Evolutionary conservation across 2,329 filamentous ascomycete species (phyloP).

Genomic region (Diaporthe amygdali): DNA sequence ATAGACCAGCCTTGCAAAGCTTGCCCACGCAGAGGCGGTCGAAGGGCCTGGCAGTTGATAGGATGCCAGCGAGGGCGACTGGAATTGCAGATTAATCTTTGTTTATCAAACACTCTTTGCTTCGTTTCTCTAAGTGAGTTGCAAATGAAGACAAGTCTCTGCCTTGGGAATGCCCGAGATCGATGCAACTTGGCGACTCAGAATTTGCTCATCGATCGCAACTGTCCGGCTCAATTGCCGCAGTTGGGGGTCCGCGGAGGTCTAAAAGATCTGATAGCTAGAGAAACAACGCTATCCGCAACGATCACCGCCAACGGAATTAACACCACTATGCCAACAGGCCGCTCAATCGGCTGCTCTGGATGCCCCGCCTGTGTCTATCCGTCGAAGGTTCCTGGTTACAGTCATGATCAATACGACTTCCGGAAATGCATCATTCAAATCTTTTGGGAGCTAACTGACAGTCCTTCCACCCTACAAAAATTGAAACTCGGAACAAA

Average conservation of each 20-base stretch:
- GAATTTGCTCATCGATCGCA: neutral
- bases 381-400: neutral
- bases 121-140: neutral
- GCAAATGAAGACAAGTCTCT: too few relatives aligned
- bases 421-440: neutral
- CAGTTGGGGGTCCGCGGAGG: too few relatives aligned
- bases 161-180: neutral
- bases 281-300: too few relatives aligned
- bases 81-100: neutral
- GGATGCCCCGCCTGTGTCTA: neutral
- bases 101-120: neutral
- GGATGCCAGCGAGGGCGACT: neutral
- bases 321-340: too few relatives aligned
- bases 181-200: neutral
- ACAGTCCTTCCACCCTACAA: neutral
- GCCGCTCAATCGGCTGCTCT: neutral
- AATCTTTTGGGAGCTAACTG: neutral
- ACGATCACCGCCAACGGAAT: too few relatives aligned
- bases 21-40: neutral
- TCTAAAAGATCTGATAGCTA: too few relatives aligned
- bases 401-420: neutral
- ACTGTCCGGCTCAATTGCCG: neutral
- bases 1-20: neutral
- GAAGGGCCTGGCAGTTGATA: neutral
- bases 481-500: neutral